Evolutionary conservation across 352 stramenopile genomes (phyloP).

Genomic region (Globisporangium uncinulatum): DNA sequence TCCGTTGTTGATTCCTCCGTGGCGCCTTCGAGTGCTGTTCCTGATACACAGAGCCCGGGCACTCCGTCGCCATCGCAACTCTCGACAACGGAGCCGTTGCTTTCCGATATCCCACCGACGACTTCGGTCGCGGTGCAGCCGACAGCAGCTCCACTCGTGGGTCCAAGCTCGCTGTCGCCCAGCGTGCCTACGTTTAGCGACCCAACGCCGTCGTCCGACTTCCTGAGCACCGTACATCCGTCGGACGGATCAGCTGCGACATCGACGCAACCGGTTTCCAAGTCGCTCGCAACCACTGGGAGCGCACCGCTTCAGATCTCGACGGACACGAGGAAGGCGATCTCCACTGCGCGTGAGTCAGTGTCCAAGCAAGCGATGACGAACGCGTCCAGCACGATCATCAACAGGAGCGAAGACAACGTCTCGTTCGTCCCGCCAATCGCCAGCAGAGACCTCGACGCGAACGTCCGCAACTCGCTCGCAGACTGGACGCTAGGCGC

Average conservation of each 20-base stretch:
- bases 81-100: background rate
- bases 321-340: slow-evolving; percentile 6
- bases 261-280: background rate
- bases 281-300: background rate
- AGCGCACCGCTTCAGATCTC: slow-evolving; percentile 4
- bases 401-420: slow-evolving; percentile 3
- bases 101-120: background rate
- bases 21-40: background rate
- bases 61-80: background rate
- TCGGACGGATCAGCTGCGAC: background rate
- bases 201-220: background rate
- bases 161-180: background rate
- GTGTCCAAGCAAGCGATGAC: background rate
- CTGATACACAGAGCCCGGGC: background rate
- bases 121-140: background rate
- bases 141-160: background rate
- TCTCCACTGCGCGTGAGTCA: slow-evolving; percentile 1
- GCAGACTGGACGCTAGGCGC: slow-evolving; percentile 14
- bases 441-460: background rate
- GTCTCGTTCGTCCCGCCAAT: background rate
- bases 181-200: background rate
- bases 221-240: slow-evolving; percentile 8
- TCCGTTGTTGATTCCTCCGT: background rate
- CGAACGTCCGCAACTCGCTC: slow-evolving; percentile 3
- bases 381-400: background rate